Percentiles rank a stretch among this genome's conserved stretches.
phyloP scores from a whole-genome alignment of 2,329 filamentous ascomycete genomes.

The Teratosphaeria destructans region DNA sequence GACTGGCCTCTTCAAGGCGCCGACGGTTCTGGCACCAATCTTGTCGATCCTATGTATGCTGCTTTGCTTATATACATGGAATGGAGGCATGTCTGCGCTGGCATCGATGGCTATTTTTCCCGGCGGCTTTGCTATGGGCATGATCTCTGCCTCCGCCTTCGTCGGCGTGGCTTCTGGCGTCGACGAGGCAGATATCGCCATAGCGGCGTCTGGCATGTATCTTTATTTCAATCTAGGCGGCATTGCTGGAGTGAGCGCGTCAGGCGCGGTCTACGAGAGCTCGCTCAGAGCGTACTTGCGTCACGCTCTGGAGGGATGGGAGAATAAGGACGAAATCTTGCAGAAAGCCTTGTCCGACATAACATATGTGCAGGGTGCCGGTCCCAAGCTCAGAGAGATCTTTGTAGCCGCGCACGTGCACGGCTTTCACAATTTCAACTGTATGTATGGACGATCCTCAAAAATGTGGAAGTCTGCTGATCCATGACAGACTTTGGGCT shows the following conservation, averaged over 20 bases:
- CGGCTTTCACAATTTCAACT: not conserved
- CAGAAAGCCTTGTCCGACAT: not conserved
- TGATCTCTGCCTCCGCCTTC: slow-evolving; percentile 38
- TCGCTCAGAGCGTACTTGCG: slow-evolving; percentile 26
- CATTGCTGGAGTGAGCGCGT: slow-evolving; percentile 30
- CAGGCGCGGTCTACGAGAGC: slow-evolving; percentile 28
- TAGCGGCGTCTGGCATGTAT: slow-evolving; percentile 41
- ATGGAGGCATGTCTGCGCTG: slow-evolving; percentile 44
- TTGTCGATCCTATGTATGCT: slow-evolving; percentile 45
- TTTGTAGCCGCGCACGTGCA: not conserved
- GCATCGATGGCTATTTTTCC: slow-evolving; percentile 53
- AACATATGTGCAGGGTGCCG: not conserved
- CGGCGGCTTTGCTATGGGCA: slow-evolving; percentile 42
- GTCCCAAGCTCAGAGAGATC: not conserved
- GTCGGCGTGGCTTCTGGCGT: slow-evolving; percentile 41
- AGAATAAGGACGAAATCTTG: slow-evolving; percentile 18
- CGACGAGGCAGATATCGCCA: slow-evolving; percentile 36
- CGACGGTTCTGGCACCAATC: slow-evolving; percentile 50
- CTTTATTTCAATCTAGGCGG: slow-evolving; percentile 35
- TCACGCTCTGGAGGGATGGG: slow-evolving; percentile 20
- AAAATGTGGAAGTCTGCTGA: not conserved
- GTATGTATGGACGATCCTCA: not conserved
- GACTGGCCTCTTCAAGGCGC: slow-evolving; percentile 60
- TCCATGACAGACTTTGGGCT: not conserved
- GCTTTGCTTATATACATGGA: slow-evolving; percentile 47